Percentiles rank a stretch among this genome's conserved stretches.
Conservation (phyloP, 2,329 filamentous ascomycete genomes). For the Didymella pomorum region DNA sequence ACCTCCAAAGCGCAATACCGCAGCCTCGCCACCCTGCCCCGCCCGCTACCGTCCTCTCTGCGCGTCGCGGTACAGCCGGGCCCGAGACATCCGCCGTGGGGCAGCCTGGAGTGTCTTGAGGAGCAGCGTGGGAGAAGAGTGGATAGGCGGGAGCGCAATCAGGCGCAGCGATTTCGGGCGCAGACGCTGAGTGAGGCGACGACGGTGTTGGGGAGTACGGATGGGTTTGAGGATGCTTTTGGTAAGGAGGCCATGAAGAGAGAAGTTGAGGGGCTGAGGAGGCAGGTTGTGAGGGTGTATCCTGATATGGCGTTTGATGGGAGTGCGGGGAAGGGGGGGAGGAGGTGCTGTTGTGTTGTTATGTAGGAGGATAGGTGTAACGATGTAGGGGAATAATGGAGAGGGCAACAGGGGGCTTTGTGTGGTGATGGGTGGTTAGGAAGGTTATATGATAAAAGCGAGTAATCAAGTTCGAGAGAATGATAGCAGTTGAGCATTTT, state of each 20-base stretch:
- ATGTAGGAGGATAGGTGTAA: conserved; percentile 21
- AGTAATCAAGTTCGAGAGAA: too few species aligned
- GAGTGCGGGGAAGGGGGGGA: conserved; percentile 15
- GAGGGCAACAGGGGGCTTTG: too few species aligned
- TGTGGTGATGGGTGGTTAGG: not conserved
- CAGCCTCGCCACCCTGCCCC: conserved; percentile 5
- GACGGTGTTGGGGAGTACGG: not conserved
- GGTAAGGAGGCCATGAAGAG: conserved; percentile 16
- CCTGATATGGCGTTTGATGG: conserved; percentile 36
- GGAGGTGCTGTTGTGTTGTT: conserved; percentile 25
- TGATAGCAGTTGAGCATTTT: too few species aligned
- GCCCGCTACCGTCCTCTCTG: conserved; percentile 5
- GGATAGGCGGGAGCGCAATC: conserved; percentile 14
- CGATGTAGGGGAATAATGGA: not conserved
- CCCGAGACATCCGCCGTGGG: conserved; percentile 28
- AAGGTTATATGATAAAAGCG: too few species aligned
- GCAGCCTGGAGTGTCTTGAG: conserved; percentile 21
- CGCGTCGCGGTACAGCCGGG: conserved; percentile 16
- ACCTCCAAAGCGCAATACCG: conserved; percentile 11
- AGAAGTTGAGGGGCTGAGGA: conserved; percentile 31
- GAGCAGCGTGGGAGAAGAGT: conserved; percentile 18
- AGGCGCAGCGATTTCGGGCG: not conserved
- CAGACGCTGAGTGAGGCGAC: conserved; percentile 4
- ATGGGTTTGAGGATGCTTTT: conserved; percentile 5
- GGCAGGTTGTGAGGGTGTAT: conserved; percentile 31